These are phyloP conservation scores for Grosmannia clavigera DNA, from an alignment of 2,329 filamentous ascomycete species.

Conservation along the genomic window DNA sequence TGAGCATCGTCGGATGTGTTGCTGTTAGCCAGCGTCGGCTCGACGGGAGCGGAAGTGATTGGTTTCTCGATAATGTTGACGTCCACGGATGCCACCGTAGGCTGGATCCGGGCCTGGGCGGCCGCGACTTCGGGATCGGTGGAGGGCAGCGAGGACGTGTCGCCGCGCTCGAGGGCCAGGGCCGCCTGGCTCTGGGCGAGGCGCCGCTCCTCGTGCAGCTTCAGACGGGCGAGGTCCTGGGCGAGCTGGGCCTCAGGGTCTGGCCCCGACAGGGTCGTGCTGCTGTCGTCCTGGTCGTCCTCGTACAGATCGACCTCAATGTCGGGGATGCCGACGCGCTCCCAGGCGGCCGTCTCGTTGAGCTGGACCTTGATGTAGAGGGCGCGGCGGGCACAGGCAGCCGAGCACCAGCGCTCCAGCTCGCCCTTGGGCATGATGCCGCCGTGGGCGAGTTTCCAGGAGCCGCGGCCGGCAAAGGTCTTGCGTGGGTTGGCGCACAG, in stretches of 20 bases:
- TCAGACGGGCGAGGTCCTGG: constrained; percentile 27
- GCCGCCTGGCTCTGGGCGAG: constrained; percentile 26
- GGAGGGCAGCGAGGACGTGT: constrained; percentile 32
- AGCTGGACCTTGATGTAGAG: constrained; percentile 85
- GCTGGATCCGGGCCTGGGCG: constrained; percentile 17
- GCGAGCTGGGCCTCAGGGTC: constrained; percentile 15
- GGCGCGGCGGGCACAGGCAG: constrained; percentile 64
- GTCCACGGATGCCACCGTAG: constrained; percentile 26
- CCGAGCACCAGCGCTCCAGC: constrained; percentile 78
- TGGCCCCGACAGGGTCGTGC: neutral
- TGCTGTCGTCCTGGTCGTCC: constrained; percentile 23
- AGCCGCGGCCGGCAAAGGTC: constrained; percentile 41
- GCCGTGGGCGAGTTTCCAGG: constrained; percentile 52
- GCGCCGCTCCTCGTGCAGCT: constrained; percentile 31
- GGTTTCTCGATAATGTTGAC: constrained; percentile 41
- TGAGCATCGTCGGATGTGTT: constrained; percentile 26
- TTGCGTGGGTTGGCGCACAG: constrained; percentile 59
- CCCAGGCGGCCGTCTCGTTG: constrained; percentile 73
- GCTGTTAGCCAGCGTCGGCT: constrained; percentile 22
- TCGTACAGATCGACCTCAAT: constrained; percentile 52
- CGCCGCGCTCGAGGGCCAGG: constrained; percentile 39
- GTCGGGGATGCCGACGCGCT: constrained; percentile 49
- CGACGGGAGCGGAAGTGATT: constrained; percentile 24
- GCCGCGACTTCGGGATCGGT: constrained; percentile 32
- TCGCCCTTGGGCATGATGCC: constrained; percentile 59